Evolutionary conservation across 768 basidiomycete species (phyloP), one percentile per base, ranked within the genome.

Genomic region (Chalciporus sphaerocephalus): DNA sequence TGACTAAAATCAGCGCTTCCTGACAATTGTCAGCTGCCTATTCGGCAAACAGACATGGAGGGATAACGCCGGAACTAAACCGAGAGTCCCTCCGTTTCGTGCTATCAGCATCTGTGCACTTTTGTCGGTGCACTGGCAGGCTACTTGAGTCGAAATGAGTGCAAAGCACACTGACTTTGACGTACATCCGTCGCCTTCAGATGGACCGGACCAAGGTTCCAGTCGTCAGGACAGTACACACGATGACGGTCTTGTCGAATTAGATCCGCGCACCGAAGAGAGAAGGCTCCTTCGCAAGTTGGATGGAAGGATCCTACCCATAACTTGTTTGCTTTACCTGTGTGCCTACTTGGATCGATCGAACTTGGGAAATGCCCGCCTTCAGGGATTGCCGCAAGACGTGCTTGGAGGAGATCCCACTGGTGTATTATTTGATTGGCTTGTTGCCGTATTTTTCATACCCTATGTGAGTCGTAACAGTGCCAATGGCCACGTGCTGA

Each of bases 301-400:
- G 40, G 86, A 88, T 55, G 40, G 54, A 44, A 72, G 84, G 33
- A 87, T 88, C 45, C 65, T 88, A 41, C 86, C 86, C 33, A 79
- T 87, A 36, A 70, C 80, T 2, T 87, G 84, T 55, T 54, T 85
- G n/a, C 73, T 88, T 33, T 88, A 88, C 53, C 70, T 88, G 21
- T 87, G 83, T 61, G 84, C 85, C 23, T 88, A 81, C 59, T 71
- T 92, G 40, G 88, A 91, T 61, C 78, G 89, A 43, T 81, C 83
- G 0, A 89, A 89, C 58, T 58, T 89, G 33, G 88, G 87, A 13
- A 90, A 91, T 58, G 88, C 88, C 38, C 76, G 87, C 40, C 68
- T 89, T 30, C 85, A 85, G 65, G 82, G 85, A 10, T 65, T 91
- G 11, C 75, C 82, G 3, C 59, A 77, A 30, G 84, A 89, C 48